These are phyloP conservation scores for Daldinia grandis DNA, from an alignment of 495 filamentous ascomycete species.

Conservation along the genomic window DNA sequence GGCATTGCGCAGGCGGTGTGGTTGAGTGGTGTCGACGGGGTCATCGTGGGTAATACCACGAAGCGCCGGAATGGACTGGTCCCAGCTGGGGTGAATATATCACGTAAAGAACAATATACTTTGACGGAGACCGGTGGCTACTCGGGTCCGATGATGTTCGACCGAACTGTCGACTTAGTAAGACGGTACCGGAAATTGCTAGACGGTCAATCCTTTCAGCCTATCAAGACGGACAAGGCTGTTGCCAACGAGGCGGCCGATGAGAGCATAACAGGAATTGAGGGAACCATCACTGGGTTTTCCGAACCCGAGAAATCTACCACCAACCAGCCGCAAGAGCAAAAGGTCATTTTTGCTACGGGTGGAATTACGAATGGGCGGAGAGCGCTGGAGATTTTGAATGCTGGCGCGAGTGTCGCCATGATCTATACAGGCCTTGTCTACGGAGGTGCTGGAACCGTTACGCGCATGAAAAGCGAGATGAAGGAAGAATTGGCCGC, in stretches of 20 bases:
- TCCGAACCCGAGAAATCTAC: conserved; percentile 37
- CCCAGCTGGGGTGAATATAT: conserved; percentile 68
- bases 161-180: conserved; percentile 76
- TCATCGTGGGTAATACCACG: conserved; percentile 98
- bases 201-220: conserved; percentile 59
- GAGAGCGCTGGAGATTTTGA: conserved; percentile 78
- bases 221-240: conserved; percentile 32
- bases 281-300: conserved; percentile 42
- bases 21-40: conserved; percentile 85
- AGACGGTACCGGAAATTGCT: conserved; percentile 78
- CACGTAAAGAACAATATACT: conserved; percentile 69
- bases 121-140: conserved; percentile 85
- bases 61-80: conserved; percentile 77
- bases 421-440: conserved; percentile 84
- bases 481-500: conserved; percentile 63
- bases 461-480: conserved; percentile 87
- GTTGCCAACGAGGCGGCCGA: conserved; percentile 46
- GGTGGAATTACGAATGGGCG: conserved; percentile 88
- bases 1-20: conserved; percentile 90
- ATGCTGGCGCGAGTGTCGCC: conserved; percentile 86
- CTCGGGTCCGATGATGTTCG: conserved; percentile 88
- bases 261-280: conserved; percentile 37
- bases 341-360: conserved; percentile 89
- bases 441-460: conserved; percentile 85
- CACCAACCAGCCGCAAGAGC: conserved; percentile 39